phyloP scores from a whole-genome alignment of 2,329 filamentous ascomycete genomes.

The Verticillium tricorpus region DNA sequence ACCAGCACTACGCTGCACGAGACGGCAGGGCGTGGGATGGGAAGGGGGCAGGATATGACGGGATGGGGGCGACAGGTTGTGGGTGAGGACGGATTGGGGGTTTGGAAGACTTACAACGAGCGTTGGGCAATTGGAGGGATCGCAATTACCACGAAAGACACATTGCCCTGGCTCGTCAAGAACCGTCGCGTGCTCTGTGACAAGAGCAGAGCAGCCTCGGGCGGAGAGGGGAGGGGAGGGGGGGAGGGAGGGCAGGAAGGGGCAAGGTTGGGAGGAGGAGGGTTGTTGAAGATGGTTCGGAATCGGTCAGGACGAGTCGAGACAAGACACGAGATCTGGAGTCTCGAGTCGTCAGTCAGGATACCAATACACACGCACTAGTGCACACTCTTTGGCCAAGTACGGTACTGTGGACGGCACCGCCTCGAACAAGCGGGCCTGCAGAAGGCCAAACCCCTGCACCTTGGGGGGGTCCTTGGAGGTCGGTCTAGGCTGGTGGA shows the following conservation, averaged over 20 bases:
- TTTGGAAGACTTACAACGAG: constrained; percentile 2
- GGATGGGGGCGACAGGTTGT: not conserved
- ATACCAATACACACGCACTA: not conserved
- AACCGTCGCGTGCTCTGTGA: not conserved
- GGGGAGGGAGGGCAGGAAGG: constrained; percentile 1
- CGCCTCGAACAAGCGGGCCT: constrained; percentile 9
- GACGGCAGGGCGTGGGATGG: not conserved
- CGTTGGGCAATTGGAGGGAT: constrained; percentile 1
- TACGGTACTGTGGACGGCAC: constrained; percentile 5
- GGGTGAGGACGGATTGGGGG: not conserved
- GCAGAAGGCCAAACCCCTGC: constrained; percentile 6
- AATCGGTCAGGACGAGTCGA: constrained; percentile 1
- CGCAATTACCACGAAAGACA: constrained; percentile 1
- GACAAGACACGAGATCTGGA: constrained; percentile 3
- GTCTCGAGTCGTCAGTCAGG: not conserved
- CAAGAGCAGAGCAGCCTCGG: not conserved
- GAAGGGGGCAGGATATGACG: not conserved
- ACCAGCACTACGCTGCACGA: not conserved
- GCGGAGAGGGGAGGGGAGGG: not conserved
- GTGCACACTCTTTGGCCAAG: not conserved
- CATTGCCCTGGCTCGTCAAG: constrained; percentile 1
- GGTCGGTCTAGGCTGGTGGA: not conserved
- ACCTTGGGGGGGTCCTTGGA: not conserved
- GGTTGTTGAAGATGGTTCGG: constrained; percentile 1
- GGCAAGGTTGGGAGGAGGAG: not conserved